phyloP scores from a whole-genome alignment of 257 asterid species.

The Nemophila menziesii region DNA sequence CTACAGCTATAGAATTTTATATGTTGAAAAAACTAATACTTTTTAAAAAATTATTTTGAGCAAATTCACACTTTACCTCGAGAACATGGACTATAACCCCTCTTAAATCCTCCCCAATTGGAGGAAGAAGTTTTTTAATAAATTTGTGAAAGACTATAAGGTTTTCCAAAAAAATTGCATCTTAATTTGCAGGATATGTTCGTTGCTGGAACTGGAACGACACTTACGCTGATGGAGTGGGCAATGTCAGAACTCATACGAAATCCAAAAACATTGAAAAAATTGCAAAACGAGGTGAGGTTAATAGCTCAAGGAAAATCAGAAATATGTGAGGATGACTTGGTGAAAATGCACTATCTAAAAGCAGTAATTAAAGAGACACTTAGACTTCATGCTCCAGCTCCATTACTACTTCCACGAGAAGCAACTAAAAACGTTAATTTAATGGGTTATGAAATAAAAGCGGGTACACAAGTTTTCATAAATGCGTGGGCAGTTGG shows the following conservation, averaged over 20 bases:
- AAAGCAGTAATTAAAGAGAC: conserved; percentile 37
- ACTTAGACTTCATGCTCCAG: conserved; percentile 30
- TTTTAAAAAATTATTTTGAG: no score
- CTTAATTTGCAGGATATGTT: conserved; percentile 29
- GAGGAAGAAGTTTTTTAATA: no score
- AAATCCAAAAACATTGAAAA: conserved; percentile 20
- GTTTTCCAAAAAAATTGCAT: no score
- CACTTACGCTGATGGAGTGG: conserved; percentile 26
- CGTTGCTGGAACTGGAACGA: conserved; percentile 42
- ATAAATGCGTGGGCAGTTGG: conserved; percentile 40
- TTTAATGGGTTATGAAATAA: conserved; percentile 28
- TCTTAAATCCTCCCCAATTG: no score
- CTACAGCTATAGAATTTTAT: no score
- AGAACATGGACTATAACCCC: no score
- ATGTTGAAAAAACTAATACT: no score
- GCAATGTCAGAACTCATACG: conserved; percentile 32
- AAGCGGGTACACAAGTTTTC: conserved; percentile 21
- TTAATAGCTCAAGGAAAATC: conserved; percentile 6
- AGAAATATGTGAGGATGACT: conserved; percentile 21
- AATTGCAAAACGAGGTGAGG: conserved; percentile 25
- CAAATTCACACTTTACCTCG: no score
- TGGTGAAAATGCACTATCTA: conserved; percentile 32
- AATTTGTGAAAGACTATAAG: no score
- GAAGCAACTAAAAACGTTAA: conserved; percentile 28
- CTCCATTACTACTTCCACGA: conserved; percentile 31